Evolutionary conservation across 1,284 basidiomycete genomes (phyloP).

Genomic region (Leccinum pachyderme): DNA sequence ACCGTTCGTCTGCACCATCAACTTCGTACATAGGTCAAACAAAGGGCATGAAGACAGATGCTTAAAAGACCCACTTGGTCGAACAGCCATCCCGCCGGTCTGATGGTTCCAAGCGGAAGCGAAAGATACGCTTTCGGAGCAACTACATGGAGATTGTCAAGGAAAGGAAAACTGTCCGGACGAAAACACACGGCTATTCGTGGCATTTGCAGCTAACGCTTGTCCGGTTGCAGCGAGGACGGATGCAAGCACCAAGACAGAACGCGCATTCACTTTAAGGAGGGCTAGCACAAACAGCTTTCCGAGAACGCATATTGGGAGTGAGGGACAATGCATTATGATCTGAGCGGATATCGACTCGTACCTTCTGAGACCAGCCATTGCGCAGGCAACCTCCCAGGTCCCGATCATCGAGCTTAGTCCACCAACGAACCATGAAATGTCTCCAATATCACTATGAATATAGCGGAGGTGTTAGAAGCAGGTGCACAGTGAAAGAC

Average conservation of each 20-base stretch:
- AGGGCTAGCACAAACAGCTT: neutral
- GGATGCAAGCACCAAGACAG: neutral
- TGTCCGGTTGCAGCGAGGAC: neutral
- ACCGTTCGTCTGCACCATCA: slow-evolving; percentile 5
- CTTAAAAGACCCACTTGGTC: neutral
- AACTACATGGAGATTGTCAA: neutral
- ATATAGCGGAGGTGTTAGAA: neutral
- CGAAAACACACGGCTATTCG: neutral
- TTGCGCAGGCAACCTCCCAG: neutral
- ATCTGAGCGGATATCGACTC: neutral
- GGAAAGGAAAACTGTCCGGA: neutral
- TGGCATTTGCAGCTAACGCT: neutral
- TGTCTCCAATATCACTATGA: neutral
- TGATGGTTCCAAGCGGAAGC: slow-evolving; percentile 1
- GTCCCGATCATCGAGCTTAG: neutral
- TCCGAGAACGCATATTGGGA: neutral
- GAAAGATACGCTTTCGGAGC: slow-evolving; percentile 1
- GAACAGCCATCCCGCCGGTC: slow-evolving; percentile 4
- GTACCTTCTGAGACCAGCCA: neutral
- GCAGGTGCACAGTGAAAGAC: neutral
- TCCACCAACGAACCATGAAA: neutral
- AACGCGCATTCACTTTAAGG: neutral
- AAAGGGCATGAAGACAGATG: no score
- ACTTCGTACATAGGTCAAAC: neutral
- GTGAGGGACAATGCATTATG: neutral